phyloP scores from a whole-genome alignment of 805 yeast species.

The Diddensiella santjacobensis region DNA sequence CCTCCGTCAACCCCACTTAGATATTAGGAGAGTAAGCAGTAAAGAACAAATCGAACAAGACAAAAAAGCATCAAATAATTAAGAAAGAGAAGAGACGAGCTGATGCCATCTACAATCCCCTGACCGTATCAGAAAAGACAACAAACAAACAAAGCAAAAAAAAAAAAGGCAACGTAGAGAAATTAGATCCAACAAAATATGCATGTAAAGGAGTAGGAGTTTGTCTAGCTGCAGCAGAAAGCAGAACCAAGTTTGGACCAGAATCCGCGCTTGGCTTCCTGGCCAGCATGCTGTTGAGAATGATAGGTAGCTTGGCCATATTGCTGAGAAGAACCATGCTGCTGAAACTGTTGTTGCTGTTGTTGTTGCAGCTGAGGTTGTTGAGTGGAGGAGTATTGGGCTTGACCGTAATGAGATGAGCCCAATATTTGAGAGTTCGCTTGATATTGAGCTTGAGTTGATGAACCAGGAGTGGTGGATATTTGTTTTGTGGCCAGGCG shows the following conservation, averaged over 20 bases:
- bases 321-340: conserved; percentile 17
- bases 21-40: too few relatives aligned
- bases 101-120: too few relatives aligned
- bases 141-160: too few relatives aligned
- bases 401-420: conserved; percentile 21
- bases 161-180: too few relatives aligned
- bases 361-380: conserved; percentile 17
- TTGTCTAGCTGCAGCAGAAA: conserved; percentile 29
- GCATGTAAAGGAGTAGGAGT: neutral
- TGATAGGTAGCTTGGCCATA: conserved; percentile 3
- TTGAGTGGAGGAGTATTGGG: conserved; percentile 18
- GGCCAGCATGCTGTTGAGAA: conserved; percentile 6
- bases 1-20: too few relatives aligned
- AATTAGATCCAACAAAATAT: conserved; percentile 1
- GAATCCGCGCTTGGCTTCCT: conserved; percentile 29
- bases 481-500: conserved; percentile 22
- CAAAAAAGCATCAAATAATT: too few relatives aligned
- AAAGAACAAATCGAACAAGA: too few relatives aligned
- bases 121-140: too few relatives aligned
- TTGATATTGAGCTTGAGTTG: conserved; percentile 21
- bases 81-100: too few relatives aligned
- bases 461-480: conserved; percentile 18
- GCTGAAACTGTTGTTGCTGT: conserved; percentile 20
- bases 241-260: conserved; percentile 29
- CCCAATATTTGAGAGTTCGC: conserved; percentile 19